Evolutionary conservation across 768 basidiomycete genomes (phyloP).

Genomic region (Rhodocollybia butyracea): DNA sequence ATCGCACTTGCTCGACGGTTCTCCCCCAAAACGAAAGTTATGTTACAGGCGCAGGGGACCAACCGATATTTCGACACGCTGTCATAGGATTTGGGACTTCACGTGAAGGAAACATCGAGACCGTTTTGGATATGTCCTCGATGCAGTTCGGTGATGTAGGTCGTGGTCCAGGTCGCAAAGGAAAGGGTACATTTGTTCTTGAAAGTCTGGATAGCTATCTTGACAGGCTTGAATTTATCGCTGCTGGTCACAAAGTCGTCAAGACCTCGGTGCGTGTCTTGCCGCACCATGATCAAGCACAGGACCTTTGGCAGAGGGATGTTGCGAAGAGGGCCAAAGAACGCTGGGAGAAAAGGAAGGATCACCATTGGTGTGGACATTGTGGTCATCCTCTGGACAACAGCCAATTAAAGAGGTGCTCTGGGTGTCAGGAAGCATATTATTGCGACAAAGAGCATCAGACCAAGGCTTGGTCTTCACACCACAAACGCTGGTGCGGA

Average conservation of each 20-base stretch:
- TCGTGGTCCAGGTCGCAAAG: constrained; percentile 11
- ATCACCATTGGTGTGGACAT: constrained; percentile 16
- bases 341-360: constrained; percentile 9
- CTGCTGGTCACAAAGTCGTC: neutral
- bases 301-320: constrained; percentile 10
- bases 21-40: constrained; percentile 3
- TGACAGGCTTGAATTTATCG: constrained; percentile 1
- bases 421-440: constrained; percentile 6
- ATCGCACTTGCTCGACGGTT: constrained; percentile 7
- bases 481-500: constrained; percentile 8
- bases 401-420: constrained; percentile 9
- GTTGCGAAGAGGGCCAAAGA: constrained; percentile 14
- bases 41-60: constrained; percentile 9
- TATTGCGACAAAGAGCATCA: constrained; percentile 18
- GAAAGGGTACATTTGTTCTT: constrained; percentile 11
- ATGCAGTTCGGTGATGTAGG: constrained; percentile 20
- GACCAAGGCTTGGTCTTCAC: constrained; percentile 16
- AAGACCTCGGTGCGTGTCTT: neutral
- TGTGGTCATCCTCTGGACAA: constrained; percentile 11
- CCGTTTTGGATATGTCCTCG: constrained; percentile 14
- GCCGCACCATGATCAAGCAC: neutral
- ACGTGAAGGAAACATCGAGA: neutral
- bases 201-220: constrained; percentile 13
- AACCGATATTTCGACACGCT: constrained; percentile 13
- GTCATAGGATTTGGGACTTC: constrained; percentile 10